Evolutionary conservation across 305 asterid species (phyloP).

Genomic region (Solanum hybrid): DNA sequence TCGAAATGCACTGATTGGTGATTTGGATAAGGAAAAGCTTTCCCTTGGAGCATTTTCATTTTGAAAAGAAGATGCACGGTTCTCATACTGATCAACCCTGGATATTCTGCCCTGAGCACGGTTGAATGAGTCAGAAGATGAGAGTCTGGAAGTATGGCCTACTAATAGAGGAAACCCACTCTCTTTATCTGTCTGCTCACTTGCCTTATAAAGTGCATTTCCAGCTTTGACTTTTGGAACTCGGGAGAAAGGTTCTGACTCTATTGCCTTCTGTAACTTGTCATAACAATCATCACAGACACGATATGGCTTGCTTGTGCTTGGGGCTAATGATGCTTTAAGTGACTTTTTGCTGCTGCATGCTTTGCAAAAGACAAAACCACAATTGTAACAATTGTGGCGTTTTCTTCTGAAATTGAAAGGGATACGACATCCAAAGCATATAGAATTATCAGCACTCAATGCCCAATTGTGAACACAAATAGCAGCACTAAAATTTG

Average conservation of each 20-base stretch:
- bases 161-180: constrained; percentile 22
- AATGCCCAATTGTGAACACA: constrained; percentile 77
- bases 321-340: constrained; percentile 82
- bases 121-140: constrained; percentile 56
- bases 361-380: constrained; percentile 71
- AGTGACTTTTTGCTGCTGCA: constrained; percentile 65
- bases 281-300: constrained; percentile 83
- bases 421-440: constrained; percentile 65
- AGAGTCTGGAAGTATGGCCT: constrained; percentile 38
- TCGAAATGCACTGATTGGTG: constrained; percentile 38
- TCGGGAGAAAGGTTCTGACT: constrained; percentile 28
- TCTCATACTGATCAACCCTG: constrained; percentile 28
- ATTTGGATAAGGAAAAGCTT: constrained; percentile 41
- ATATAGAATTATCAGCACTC: constrained; percentile 54
- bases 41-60: constrained; percentile 37
- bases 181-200: constrained; percentile 37
- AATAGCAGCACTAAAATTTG: constrained; percentile 65
- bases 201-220: constrained; percentile 24
- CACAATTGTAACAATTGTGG: constrained; percentile 94
- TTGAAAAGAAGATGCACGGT: constrained; percentile 31
- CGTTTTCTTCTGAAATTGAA: constrained; percentile 76
- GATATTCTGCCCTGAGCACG: constrained; percentile 30
- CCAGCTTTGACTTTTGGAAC: constrained; percentile 34
- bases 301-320: constrained; percentile 65
- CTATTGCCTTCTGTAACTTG: constrained; percentile 49